Evolutionary conservation across 73 alveolate species (phyloP), one percentile per base, ranked within the genome.

Genomic region (Stentor roeselii): DNA sequence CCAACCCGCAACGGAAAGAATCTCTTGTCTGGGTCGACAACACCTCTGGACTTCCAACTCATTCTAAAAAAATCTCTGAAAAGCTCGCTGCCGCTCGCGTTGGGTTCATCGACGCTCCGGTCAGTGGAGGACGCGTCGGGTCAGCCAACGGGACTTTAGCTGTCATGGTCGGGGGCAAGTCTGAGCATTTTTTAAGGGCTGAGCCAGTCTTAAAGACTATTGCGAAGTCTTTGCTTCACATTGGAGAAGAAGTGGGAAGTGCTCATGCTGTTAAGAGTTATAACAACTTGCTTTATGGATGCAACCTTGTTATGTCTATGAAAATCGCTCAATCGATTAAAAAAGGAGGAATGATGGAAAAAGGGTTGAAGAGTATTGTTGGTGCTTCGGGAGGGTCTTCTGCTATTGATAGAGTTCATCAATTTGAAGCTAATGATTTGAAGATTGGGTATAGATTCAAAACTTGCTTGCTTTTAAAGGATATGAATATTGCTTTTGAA

Each of bases 31-130:
- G 82, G 82, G 42, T 61, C 6, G 82, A 61, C 82, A 30, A 30
- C 38, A 61, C 82, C 27, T 61, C 82, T 14, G 82, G 82, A 11
- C 21, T 14, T 6, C 58, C 82, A 14, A 11, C 14, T 61, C 21
- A 30, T 6, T 30, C 58, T 35, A 30, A 61, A n/a, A 61, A 76
- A 14, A 76, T 58, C 6, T 11, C 84, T 30, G 6, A 11, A 27
- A 36, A 76, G 6, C 82, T 58, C 14, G 83, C 14, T 27, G 31
- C 6, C 11, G 6, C 32, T 76, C 34, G 84, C 21, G 82, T 76
- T 36, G 86, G 84, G 14, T 58, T 14, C 21, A n/a, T 76, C 21
- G 85, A 76, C 31, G 85, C 85, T 6, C 85, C 85, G 14, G 85
- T 76, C 14, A 58, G 86, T 58, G 85, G 85, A 58, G 85, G 85